These are phyloP conservation scores for Phytophthora niederhauseri DNA, from an alignment of 352 stramenopile genomes.

Conservation along the genomic window DNA sequence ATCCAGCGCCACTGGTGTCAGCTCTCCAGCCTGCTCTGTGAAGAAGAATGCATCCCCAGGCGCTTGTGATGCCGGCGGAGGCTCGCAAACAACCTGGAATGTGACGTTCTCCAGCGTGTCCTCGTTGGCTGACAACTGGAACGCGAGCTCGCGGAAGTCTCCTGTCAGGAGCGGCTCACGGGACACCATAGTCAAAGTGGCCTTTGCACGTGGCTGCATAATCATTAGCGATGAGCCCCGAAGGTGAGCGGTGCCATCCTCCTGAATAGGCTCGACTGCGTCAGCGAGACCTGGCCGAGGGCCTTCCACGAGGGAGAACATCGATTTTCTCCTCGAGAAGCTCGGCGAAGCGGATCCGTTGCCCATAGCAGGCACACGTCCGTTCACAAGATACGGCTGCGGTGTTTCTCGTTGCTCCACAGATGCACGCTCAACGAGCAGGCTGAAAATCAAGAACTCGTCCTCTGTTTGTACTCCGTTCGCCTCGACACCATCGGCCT, in stretches of 20 bases:
- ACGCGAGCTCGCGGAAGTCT: slow-evolving; percentile 70
- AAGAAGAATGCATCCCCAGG: slow-evolving; percentile 69
- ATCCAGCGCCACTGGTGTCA: slow-evolving; percentile 58
- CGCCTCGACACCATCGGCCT: slow-evolving; percentile 12
- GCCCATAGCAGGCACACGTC: slow-evolving; percentile 83
- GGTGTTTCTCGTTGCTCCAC: slow-evolving; percentile 42
- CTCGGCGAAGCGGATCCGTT: slow-evolving; percentile 82
- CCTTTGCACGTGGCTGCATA: slow-evolving; percentile 71
- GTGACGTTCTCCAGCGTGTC: slow-evolving; percentile 66
- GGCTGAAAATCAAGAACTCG: slow-evolving; percentile 65
- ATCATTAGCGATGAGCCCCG: slow-evolving; percentile 66
- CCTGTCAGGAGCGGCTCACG: slow-evolving; percentile 62
- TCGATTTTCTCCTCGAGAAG: slow-evolving; percentile 80
- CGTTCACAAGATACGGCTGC: slow-evolving; percentile 56
- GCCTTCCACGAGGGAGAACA: slow-evolving; percentile 62
- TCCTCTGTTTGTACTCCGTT: slow-evolving; percentile 25
- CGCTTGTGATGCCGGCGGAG: slow-evolving; percentile 46
- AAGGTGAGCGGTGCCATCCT: slow-evolving; percentile 46
- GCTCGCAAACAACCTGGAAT: slow-evolving; percentile 61
- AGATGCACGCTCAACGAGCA: slow-evolving; percentile 52
- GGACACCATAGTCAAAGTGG: slow-evolving; percentile 57
- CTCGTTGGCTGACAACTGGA: slow-evolving; percentile 66
- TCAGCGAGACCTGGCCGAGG: slow-evolving; percentile 34
- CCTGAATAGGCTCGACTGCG: slow-evolving; percentile 45
- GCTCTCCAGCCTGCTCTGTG: slow-evolving; percentile 38